Evolutionary conservation across 805 yeast genomes (phyloP).

Genomic region (Saitoella complicata): DNA sequence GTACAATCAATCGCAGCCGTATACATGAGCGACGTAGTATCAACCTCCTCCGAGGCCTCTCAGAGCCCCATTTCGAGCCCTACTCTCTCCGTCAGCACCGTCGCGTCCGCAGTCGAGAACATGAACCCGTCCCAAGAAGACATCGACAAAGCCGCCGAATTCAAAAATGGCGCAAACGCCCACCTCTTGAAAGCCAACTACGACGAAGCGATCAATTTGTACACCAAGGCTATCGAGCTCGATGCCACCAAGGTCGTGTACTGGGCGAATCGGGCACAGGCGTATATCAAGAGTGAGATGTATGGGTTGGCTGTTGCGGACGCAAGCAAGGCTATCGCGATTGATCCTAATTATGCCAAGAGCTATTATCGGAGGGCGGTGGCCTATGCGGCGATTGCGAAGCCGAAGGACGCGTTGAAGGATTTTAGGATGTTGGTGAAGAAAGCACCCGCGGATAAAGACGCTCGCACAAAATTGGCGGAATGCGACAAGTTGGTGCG

Average conservation of each 20-base stretch:
- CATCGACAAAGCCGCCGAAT: slow-evolving; percentile 57
- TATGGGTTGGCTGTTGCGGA: slow-evolving; percentile 77
- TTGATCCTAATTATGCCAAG: slow-evolving; percentile 54
- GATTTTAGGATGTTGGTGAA: slow-evolving; percentile 52
- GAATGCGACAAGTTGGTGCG: slow-evolving; percentile 53
- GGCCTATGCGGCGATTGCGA: slow-evolving; percentile 57
- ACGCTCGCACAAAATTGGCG: slow-evolving; percentile 44
- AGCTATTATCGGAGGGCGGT: slow-evolving; percentile 80
- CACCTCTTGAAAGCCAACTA: slow-evolving; percentile 67
- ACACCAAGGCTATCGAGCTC: slow-evolving; percentile 62
- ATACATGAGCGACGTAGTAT: no score
- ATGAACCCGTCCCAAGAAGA: slow-evolving; percentile 24
- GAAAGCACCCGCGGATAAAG: slow-evolving; percentile 49
- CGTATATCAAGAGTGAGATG: slow-evolving; percentile 68
- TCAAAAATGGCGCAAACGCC: slow-evolving; percentile 77
- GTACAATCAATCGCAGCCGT: no score
- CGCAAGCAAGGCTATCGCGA: slow-evolving; percentile 50
- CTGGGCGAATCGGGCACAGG: slow-evolving; percentile 80
- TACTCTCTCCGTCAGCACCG: no score
- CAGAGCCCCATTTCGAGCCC: no score
- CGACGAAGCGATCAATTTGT: slow-evolving; percentile 53
- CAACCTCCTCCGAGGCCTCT: not conserved
- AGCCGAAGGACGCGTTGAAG: slow-evolving; percentile 54
- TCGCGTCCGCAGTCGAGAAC: not conserved
- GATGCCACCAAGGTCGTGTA: slow-evolving; percentile 69